Evolutionary conservation across 306 rosid species (phyloP).

Genomic region (Malus sylvestris): DNA sequence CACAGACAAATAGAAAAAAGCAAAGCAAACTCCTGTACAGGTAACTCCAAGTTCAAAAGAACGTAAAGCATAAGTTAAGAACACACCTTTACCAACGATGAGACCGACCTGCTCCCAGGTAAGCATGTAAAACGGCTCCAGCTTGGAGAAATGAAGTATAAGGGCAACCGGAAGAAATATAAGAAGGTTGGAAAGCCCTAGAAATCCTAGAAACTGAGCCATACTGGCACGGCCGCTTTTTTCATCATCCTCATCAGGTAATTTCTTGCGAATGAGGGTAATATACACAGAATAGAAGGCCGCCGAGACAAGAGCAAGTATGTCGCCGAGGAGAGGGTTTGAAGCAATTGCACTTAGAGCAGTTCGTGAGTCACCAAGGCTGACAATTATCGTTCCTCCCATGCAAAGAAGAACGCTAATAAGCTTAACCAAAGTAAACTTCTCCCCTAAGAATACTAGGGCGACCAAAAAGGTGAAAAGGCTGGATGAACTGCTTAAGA

Average conservation of each 20-base stretch:
- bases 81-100: slow-evolving; percentile 85
- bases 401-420: slow-evolving; percentile 87
- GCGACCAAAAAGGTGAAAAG: slow-evolving; percentile 93
- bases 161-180: slow-evolving; percentile 79
- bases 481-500: slow-evolving; percentile 95
- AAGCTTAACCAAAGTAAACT: slow-evolving; percentile 84
- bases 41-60: neutral
- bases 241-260: slow-evolving; percentile 70
- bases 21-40: neutral
- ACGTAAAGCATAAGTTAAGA: neutral
- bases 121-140: slow-evolving; percentile 57
- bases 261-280: slow-evolving; percentile 83
- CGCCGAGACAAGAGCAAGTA: slow-evolving; percentile 72
- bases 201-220: slow-evolving; percentile 91
- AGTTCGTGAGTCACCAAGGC: slow-evolving; percentile 75
- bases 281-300: slow-evolving; percentile 78
- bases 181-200: slow-evolving; percentile 72
- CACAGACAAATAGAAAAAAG: neutral
- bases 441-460: slow-evolving; percentile 81
- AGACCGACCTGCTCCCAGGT: slow-evolving; percentile 78
- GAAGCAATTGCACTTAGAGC: slow-evolving; percentile 45
- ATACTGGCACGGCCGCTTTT: slow-evolving; percentile 72
- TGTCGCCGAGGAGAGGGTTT: slow-evolving; percentile 86
- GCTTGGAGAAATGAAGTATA: slow-evolving; percentile 44
- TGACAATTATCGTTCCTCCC: slow-evolving; percentile 90